Percentiles rank a stretch among this genome's conserved stretches.
These are phyloP conservation scores for Ceratobasidium theobromae DNA, from an alignment of 1,284 basidiomycete species.

Conservation along the genomic window DNA sequence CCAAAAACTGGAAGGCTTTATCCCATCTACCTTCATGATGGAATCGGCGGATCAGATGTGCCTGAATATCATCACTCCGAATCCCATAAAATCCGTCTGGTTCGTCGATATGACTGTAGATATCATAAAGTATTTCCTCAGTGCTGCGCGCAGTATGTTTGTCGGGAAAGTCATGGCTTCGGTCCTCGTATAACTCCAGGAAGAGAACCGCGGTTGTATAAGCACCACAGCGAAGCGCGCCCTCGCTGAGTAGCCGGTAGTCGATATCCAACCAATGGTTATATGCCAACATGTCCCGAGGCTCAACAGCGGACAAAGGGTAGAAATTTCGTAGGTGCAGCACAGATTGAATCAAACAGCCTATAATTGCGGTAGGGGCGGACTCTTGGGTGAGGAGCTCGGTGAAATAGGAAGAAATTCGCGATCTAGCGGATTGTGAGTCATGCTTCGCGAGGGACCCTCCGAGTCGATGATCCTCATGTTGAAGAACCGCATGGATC, in stretches of 20 bases:
- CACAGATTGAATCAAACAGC: constrained; percentile 73
- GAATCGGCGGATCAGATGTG: constrained; percentile 79
- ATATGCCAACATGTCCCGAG: constrained; percentile 59
- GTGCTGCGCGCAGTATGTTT: constrained; percentile 41
- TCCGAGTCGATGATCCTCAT: constrained; percentile 33
- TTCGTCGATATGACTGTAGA: constrained; percentile 94
- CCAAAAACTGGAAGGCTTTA: constrained; percentile 86
- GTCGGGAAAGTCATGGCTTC: constrained; percentile 38
- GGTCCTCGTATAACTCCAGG: constrained; percentile 62
- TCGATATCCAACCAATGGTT: constrained; percentile 87
- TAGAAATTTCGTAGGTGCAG: constrained; percentile 76
- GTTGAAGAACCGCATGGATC: constrained; percentile 65
- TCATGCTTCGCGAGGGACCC: neutral
- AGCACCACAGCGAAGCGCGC: constrained; percentile 75
- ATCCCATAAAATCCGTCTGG: constrained; percentile 98
- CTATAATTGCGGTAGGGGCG: constrained; percentile 53
- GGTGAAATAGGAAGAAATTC: constrained; percentile 62
- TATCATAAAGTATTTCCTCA: constrained; percentile 79
- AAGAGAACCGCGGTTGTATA: constrained; percentile 90
- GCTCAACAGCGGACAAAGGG: constrained; percentile 43
- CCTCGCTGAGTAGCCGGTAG: constrained; percentile 67
- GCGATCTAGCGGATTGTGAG: constrained; percentile 3
- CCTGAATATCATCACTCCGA: constrained; percentile 62
- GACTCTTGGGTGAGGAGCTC: constrained; percentile 53
- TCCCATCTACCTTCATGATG: constrained; percentile 93